Conservation (phyloP, 306 rosid species). For the Cercis canadensis region DNA sequence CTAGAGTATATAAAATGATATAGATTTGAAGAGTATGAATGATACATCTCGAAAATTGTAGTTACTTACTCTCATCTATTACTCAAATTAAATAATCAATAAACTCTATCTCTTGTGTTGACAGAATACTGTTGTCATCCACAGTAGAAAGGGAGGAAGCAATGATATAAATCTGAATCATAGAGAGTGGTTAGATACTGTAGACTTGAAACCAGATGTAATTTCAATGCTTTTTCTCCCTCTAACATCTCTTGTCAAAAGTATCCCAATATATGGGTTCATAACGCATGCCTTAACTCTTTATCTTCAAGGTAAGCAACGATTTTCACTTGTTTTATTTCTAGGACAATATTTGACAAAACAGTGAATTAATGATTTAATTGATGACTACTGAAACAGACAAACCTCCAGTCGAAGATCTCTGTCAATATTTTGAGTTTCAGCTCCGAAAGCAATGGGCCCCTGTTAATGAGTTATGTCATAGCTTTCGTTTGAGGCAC, state of each 20-base stretch:
- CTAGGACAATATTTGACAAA: constrained; percentile 4
- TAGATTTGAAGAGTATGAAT: no score
- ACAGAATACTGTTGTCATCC: constrained; percentile 66
- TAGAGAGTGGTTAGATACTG: constrained; percentile 79
- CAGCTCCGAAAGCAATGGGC: constrained; percentile 97
- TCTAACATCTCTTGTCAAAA: constrained; percentile 70
- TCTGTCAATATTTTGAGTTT: constrained; percentile 86
- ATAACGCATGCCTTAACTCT: constrained; percentile 89
- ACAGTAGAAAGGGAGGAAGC: constrained; percentile 79
- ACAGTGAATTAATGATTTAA: not conserved
- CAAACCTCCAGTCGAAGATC: constrained; percentile 83
- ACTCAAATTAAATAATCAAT: no score
- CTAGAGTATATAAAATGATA: no score
- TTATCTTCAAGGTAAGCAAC: constrained; percentile 71
- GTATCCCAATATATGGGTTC: constrained; percentile 76
- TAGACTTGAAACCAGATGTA: constrained; percentile 75
- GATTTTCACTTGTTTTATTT: constrained; percentile 23
- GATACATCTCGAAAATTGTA: no score
- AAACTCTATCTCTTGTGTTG: constrained; percentile 18
- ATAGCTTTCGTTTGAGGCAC: constrained; percentile 75
- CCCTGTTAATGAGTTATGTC: constrained; percentile 80
- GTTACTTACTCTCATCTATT: no score
- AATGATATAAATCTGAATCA: constrained; percentile 49
- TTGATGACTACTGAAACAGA: constrained; percentile 54
- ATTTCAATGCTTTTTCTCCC: constrained; percentile 85